These are phyloP conservation scores for Cucumis melo DNA, from an alignment of 306 rosid genomes.

Conservation along the genomic window DNA sequence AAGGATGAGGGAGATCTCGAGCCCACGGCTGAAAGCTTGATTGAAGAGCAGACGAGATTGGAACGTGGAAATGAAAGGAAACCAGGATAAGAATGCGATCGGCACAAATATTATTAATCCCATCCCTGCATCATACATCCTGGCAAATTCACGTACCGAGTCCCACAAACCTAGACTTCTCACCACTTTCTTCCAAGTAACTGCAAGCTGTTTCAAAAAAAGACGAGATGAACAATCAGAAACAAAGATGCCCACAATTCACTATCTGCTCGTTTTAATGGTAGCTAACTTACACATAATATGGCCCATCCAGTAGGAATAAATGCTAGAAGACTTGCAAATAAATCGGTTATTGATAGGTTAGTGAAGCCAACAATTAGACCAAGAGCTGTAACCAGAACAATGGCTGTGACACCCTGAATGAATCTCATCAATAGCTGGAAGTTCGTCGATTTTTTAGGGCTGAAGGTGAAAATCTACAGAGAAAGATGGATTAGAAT, in stretches of 20 bases:
- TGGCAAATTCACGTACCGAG: constrained; percentile 80
- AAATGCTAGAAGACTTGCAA: constrained; percentile 71
- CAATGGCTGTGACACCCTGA: constrained; percentile 63
- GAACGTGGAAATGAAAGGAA: constrained; percentile 89
- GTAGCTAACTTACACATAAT: constrained; percentile 53
- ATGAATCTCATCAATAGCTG: constrained; percentile 65
- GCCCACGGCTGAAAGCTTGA: constrained; percentile 97
- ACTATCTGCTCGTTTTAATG: not conserved
- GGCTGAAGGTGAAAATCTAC: constrained; percentile 80
- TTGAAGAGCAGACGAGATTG: constrained; percentile 94
- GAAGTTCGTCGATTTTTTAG: constrained; percentile 51
- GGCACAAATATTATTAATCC: constrained; percentile 76
- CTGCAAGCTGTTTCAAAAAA: constrained; percentile 49
- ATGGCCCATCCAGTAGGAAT: constrained; percentile 91
- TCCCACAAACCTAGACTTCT: constrained; percentile 75
- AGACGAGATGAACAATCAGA: not conserved
- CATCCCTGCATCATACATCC: constrained; percentile 99
- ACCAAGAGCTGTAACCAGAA: constrained; percentile 52
- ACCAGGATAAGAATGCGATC: constrained; percentile 70
- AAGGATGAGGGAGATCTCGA: constrained; percentile 91
- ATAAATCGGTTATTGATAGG: constrained; percentile 63
- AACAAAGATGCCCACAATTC: not conserved
- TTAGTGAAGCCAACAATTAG: constrained; percentile 50
- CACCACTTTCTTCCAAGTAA: constrained; percentile 65
- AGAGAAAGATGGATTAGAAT: constrained; percentile 4